Base-by-base conservation (phyloP, 108 stramenopile genomes). In the Cyclotella atomus region DNA sequence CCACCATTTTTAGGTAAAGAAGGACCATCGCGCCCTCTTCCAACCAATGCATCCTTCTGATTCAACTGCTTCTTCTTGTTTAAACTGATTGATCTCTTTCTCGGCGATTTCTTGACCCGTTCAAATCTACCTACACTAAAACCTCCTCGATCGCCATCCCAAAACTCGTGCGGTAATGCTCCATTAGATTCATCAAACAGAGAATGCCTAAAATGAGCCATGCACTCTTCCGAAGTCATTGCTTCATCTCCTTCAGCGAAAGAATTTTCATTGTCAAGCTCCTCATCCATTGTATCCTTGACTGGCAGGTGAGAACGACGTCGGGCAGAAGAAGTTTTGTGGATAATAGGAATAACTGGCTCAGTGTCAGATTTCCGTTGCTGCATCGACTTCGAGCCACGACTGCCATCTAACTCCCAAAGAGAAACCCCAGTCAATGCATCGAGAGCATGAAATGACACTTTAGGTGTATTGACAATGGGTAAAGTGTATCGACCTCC, bases 401-500 rank as follows among this genome's bases (percentile, higher is more conserved):
- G 60, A 55, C 59, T 74, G 21, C 65, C 71, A 19, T 82, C 67
- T 16, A 79, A 54, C 32, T 87, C 82, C 92, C 92, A 94, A 21
- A 91, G 44, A 8, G 67, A 35, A 10, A 72, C 71, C 17, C 92
- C 92, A 19, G 87, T 83, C 49, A 85, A 47, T 25, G 89, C 86
- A 80, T 94, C 87, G 9, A 94, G 54, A 17, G 92, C 90, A 70
- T 85, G 77, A 14, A 88, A 81, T 32, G 71, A 73, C 14, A 73
- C 79, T 50, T 68, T 73, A 43, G 66, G 38, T 34, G 79, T 25
- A 61, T 53, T n/a, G 65, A 59, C n/a, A n/a, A n/a, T n/a, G 14
- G 36, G 32, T 28, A 67, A 8, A 30, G 61, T 81, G 41, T 83
- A 83, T 33, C 68, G 68, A 25, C 72, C 83, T 57, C 77, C 83